These are phyloP conservation scores for Aureobasidium sp. DNA, from an alignment of 2,329 filamentous ascomycete genomes.

Conservation along the genomic window DNA sequence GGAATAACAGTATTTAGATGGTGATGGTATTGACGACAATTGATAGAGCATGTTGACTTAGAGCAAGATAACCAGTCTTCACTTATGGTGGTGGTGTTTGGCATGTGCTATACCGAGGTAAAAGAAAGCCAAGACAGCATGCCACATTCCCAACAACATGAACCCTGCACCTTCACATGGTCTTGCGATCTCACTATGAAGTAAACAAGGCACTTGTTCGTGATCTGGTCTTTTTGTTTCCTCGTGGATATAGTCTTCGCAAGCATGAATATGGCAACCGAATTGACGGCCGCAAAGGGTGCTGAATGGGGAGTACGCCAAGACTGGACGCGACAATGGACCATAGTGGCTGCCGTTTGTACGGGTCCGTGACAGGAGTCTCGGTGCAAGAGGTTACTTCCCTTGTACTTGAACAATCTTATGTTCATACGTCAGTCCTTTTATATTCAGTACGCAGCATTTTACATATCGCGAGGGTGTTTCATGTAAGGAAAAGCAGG, in stretches of 20 bases:
- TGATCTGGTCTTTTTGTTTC: not conserved
- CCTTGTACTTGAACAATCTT: not conserved
- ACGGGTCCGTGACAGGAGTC: not conserved
- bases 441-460: not conserved
- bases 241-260: not conserved
- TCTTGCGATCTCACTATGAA: not conserved
- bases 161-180: not conserved
- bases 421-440: not conserved
- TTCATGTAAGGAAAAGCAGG: not conserved
- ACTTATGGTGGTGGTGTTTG: not conserved
- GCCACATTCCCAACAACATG: not conserved
- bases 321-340: constrained; percentile 3
- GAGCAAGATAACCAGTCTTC: not conserved
- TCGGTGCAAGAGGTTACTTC: not conserved
- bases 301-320: not conserved
- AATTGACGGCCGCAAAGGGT: not conserved
- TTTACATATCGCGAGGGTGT: not conserved
- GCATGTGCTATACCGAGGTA: constrained; percentile 7
- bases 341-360: not conserved
- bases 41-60: not conserved
- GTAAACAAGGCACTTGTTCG: not conserved
- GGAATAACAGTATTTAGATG: not conserved
- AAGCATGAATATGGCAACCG: not conserved
- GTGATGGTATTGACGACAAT: not conserved
- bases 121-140: not conserved